These are phyloP conservation scores for Aquilaria yunnanensis DNA, from an alignment of 345 rosid genomes.

Conservation along the genomic window DNA sequence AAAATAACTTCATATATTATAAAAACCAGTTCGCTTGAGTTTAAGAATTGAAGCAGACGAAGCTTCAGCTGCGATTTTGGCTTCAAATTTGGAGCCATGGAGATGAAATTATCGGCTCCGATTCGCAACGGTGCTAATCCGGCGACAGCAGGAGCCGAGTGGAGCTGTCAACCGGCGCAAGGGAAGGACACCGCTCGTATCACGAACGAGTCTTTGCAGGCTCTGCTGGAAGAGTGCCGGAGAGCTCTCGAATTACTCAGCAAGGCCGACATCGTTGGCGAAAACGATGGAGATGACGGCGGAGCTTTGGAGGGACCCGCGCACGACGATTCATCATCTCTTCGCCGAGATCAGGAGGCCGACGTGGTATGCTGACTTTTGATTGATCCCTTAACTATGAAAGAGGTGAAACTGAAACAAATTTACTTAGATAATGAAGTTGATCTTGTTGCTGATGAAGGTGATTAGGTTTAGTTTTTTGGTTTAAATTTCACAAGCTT, in stretches of 20 bases:
- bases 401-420: too few species aligned
- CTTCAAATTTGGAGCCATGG: too few species aligned
- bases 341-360: constrained; percentile 47
- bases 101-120: too few species aligned
- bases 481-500: too few species aligned
- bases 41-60: too few species aligned
- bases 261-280: constrained; percentile 1
- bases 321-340: constrained; percentile 3
- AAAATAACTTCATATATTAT: too few species aligned
- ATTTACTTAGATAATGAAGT: constrained; percentile 2
- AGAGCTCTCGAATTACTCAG: constrained; percentile 67
- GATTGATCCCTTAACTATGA: neutral
- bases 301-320: constrained; percentile 12
- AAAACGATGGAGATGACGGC: too few species aligned
- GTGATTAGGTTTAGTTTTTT: neutral
- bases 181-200: constrained; percentile 44
- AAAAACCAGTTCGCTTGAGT: too few species aligned
- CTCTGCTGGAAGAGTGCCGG: constrained; percentile 78
- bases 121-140: too few species aligned
- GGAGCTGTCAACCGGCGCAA: too few species aligned
- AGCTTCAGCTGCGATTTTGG: too few species aligned
- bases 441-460: neutral
- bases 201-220: constrained; percentile 61
- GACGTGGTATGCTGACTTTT: constrained; percentile 39
- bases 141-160: too few species aligned